Evolutionary conservation across 1,284 basidiomycete species (phyloP), one percentile per base, ranked within the genome.

Genomic region (Rhodotorula mucilaginosa): DNA sequence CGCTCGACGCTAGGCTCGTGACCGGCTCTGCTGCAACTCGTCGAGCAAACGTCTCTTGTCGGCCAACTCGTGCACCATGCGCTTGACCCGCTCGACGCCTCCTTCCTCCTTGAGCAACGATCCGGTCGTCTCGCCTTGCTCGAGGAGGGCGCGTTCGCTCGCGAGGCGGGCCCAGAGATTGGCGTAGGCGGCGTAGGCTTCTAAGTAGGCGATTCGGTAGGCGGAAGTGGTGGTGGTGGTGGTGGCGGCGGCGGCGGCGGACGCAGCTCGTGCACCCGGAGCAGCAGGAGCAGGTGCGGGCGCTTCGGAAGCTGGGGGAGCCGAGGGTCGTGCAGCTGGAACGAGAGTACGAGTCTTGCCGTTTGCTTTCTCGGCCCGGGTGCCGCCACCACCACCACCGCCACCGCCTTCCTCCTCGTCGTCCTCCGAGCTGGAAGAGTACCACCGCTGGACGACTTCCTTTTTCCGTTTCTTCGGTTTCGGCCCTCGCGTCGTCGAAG

Each of bases 371-470:
- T 51, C 49, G 49, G 6, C 10, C 49, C 49, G 49, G 49, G 49
- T 26, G 6, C n/a, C 54, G 10, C 54, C n/a, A 54, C 26, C 26
- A 26, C 29, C 52, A 44, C 5, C 16, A 7, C 29, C 44, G 52
- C 16, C 13, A 0, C 13, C 18, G 60, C 5, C n/a, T 16, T 23
- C 62, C 18, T 6, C 56, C 1, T 57, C 69, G 15, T 64, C 67
- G 2, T 76, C 74, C 49, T 68, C 68, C 2, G 69, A 70, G 5
- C 62, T 65, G 15, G 72, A 74, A 31, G 74, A 76, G 54, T 76
- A 76, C 70, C 72, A 74, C 21, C 72, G 29, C 47, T 68, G 67
- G 12, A 65, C 57, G 29, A 61, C 57, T 23, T 29, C 31, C 61
- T 70, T 47, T 54, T 64, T 59, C 26, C 67, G 34, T 48, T 69